Percentiles rank a stretch among this genome's conserved stretches.
Conservation (phyloP, 805 yeast species). For the Saturnispora serradocipensis region DNA sequence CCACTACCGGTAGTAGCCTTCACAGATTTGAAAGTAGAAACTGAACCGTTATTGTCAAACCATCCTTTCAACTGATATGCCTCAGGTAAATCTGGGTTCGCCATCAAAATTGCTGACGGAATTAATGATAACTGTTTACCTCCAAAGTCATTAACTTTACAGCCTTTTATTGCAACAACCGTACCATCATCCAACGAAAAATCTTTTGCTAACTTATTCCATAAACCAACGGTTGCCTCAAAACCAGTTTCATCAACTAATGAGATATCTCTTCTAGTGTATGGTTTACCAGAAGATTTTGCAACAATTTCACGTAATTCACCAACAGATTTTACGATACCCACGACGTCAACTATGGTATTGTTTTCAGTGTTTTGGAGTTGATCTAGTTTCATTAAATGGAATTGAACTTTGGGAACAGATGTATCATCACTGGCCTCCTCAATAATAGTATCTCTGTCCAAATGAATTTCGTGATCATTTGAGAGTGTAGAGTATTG, state of each 20-base stretch:
- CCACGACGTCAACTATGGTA: conserved; percentile 72
- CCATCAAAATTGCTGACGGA: conserved; percentile 62
- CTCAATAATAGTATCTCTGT: conserved; percentile 66
- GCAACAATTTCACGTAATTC: conserved; percentile 75
- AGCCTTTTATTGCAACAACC: conserved; percentile 88
- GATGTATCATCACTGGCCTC: conserved; percentile 48
- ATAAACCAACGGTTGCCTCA: conserved; percentile 71
- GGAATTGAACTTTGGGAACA: conserved; percentile 74
- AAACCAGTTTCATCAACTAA: conserved; percentile 79
- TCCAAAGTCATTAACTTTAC: conserved; percentile 77
- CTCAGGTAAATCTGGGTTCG: conserved; percentile 84
- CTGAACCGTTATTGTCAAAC: conserved; percentile 76
- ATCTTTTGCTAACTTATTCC: conserved; percentile 83
- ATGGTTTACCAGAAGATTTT: conserved; percentile 80
- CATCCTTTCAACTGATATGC: conserved; percentile 88
- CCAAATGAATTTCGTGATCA: conserved; percentile 80
- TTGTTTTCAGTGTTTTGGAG: conserved; percentile 63
- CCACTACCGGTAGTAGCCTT: conserved; percentile 31
- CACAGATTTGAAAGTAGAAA: conserved; percentile 51
- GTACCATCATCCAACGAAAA: conserved; percentile 67
- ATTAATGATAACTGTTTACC: conserved; percentile 80
- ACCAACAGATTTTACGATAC: conserved; percentile 69
- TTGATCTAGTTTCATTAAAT: conserved; percentile 60
- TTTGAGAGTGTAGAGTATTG: conserved; percentile 77
- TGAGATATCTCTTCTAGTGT: conserved; percentile 81